Evolutionary conservation across 306 rosid genomes (phyloP), one percentile per base, ranked within the genome.

Genomic region (Acacia melanoxylon): DNA sequence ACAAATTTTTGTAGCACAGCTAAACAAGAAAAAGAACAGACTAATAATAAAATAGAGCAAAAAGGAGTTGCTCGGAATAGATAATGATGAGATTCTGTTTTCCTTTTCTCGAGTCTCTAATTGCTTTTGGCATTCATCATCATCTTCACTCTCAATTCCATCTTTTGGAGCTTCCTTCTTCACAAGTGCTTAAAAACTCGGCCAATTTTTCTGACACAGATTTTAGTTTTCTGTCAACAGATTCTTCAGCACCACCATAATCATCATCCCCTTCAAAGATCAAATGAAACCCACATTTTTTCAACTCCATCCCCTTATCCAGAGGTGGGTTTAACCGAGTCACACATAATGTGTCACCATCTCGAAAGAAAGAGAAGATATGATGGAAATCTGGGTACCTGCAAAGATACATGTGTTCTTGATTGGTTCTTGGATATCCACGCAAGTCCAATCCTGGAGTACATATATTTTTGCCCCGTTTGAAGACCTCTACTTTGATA

Each of bases 251-350:
- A 82, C 91, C 95, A 13, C 83, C 91, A 68, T 89, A 93, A 45
- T 91, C 94, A 79, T 93, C 94, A 42, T 88, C 94, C 63, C 87
- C 95, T 84, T 93, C 95, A 77, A 80, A 83, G 33, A 83, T 73
- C 66, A 86, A 80, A 80, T 85, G 82, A 63, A 85, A 8, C 61
- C 94, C 97, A 76, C 84, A 67, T 40, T 77, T 70, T 80, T 79
- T 86, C 85, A 92, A 80, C 83, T 89, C 88, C 68, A 92, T 70
- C 8, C 94, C 86, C 33, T 72, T 2, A 82, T 81, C 85, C 33
- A 12, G 8, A 17, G 95, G 90, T 20, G 90, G 83, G 59, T 73
- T 78, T 76, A 54, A 51, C 83, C 25, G 80, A 0, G n/a, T 72
- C 66, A 91, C 92, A 29, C 7, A 16, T 17, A 91, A 69, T 49